These are phyloP conservation scores for Fusarium mundagurra DNA, from an alignment of 2,329 filamentous ascomycete genomes.

Conservation along the genomic window DNA sequence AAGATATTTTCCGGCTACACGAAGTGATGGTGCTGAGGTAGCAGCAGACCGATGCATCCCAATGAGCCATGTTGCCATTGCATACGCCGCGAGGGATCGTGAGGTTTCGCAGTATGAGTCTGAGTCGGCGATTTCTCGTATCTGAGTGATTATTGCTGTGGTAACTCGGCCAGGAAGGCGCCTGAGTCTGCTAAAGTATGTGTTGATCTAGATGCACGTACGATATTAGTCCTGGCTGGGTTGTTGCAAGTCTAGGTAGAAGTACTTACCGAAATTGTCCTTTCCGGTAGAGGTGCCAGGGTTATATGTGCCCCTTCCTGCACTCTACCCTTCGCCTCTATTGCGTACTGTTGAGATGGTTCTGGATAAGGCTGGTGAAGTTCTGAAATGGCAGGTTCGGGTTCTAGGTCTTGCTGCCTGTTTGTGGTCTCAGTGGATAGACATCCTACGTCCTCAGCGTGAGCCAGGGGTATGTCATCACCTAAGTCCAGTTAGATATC, in stretches of 20 bases:
- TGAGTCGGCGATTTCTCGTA: background rate
- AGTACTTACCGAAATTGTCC: background rate
- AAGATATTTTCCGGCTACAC: background rate
- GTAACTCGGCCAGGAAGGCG: background rate
- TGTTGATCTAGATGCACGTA: background rate
- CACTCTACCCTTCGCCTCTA: rapidly evolving
- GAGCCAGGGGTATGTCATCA: rapidly evolving
- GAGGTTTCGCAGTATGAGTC: background rate
- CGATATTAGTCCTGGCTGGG: rapidly evolving
- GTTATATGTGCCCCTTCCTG: background rate
- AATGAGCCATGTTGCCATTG: background rate
- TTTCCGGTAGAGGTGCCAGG: rapidly evolving
- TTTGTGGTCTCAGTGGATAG: background rate
- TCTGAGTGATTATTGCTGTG: background rate
- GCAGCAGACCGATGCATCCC: background rate
- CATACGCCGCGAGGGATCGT: background rate
- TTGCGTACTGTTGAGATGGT: too few relatives aligned
- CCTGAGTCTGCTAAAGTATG: background rate
- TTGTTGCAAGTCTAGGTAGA: rapidly evolving
- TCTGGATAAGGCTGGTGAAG: background rate
- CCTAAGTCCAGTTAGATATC: background rate
- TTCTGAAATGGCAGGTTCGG: rapidly evolving
- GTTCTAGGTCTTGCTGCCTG: rapidly evolving
- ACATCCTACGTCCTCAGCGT: background rate
- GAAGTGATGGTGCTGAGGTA: background rate